Base-by-base conservation (phyloP, 306 rosid genomes). In the Corylus avellana region DNA sequence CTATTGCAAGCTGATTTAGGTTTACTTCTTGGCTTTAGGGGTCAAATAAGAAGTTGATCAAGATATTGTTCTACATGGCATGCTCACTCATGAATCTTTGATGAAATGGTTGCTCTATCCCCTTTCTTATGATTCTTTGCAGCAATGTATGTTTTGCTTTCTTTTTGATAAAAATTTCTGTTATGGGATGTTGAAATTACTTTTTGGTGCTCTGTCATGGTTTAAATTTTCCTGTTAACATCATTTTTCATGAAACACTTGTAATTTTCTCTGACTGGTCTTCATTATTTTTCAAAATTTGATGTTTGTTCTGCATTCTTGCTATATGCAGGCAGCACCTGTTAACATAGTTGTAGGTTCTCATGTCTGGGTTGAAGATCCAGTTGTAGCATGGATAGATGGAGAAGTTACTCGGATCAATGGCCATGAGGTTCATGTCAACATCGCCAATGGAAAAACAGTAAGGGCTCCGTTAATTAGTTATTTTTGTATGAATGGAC, bases 341-440 rank as follows among this genome's bases (percentile, higher is more conserved):
- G 99, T 96, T 68, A 93, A 96, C 81, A 93, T 96, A 61, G 88
- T 96, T 83, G 99, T 91, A 71, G 97, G 98, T 70, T 90, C 99
- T 80, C 99, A 96, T 86, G 97, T 93, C 75, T 96, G 99, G 99
- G 91, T 88, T 85, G 99, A 91, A 88, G 99, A 96, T 87, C 90
- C 92, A 77, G 79, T 5, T 10, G 85, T 84, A 76, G 99, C 98
- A 58, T 96, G 99, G 99, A 78, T 96, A 78, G 94, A 85, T 79
- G 99, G 99, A 79, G 98, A 96, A 80, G 98, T 96, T 81, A 82
- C 77, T 63, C 89, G 88, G 79, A 93, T 96, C 83, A 90, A 80
- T 46, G 98, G 96, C 20, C 89, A 90, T 76, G 86, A 89, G 84
- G 87, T 93, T 86, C 93, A 87, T 44, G 97, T 89, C 74, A 84